Evolutionary conservation across 1,284 basidiomycete genomes (phyloP).

Genomic region (Cryptococcus hybrid): DNA sequence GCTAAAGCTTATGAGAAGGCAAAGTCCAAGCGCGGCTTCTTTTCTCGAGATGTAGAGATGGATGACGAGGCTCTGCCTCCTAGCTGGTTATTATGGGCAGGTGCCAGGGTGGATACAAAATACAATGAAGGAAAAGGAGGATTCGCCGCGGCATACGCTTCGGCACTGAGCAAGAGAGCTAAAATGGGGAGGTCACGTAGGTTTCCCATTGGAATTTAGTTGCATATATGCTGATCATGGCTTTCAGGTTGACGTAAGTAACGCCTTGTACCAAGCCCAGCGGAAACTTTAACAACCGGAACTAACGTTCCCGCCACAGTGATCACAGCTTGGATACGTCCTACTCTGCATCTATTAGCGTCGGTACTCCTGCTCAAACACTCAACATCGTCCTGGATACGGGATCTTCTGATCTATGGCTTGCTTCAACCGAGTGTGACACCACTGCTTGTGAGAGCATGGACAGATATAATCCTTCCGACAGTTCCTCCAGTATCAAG

Average conservation of each 20-base stretch:
- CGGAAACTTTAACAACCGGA: neutral
- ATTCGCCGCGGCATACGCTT: conserved; percentile 19
- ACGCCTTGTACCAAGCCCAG: neutral
- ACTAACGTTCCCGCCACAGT: neutral
- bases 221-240: neutral
- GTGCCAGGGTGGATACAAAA: conserved; percentile 32
- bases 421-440: conserved; percentile 35
- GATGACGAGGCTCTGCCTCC: conserved; percentile 21
- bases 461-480: conserved; percentile 23
- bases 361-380: conserved; percentile 52
- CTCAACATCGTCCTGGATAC: conserved; percentile 59
- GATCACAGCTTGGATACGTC: conserved; percentile 48
- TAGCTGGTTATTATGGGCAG: conserved; percentile 33
- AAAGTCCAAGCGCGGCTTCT: conserved; percentile 6
- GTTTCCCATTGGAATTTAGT: neutral
- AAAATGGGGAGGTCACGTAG: conserved; percentile 18
- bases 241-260: conserved; percentile 8
- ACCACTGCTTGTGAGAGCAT: conserved; percentile 30
- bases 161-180: conserved; percentile 5
- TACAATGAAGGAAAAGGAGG: conserved; percentile 33
- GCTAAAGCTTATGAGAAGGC: conserved; percentile 17
- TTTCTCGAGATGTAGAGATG: neutral
- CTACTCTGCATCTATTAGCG: conserved; percentile 42
- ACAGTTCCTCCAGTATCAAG: conserved; percentile 16
- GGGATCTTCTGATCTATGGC: conserved; percentile 57